A percentile compares a stretch with the other conserved stretches of the same genome.
These are phyloP conservation scores for Camellia sinensis DNA, from an alignment of 148 eudicot species.

Conservation along the genomic window DNA sequence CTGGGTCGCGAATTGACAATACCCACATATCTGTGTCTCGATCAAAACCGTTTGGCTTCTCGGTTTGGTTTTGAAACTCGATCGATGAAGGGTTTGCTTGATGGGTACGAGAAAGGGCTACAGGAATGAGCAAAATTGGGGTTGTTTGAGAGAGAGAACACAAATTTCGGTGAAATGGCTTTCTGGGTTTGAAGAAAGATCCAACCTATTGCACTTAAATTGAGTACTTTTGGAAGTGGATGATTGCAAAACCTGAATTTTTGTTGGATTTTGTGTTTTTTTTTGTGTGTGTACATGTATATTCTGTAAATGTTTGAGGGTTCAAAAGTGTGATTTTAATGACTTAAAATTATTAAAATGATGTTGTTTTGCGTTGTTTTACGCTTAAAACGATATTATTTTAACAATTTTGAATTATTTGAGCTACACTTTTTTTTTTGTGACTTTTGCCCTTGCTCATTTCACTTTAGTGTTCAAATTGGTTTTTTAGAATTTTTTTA, in stretches of 20 bases:
- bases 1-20: neutral
- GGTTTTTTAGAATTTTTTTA: too few relatives aligned
- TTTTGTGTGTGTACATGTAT: too few relatives aligned
- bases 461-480: too few relatives aligned
- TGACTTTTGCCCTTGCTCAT: too few relatives aligned
- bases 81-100: neutral
- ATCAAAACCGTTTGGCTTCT: neutral
- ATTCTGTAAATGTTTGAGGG: too few relatives aligned
- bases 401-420: too few relatives aligned
- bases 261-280: neutral
- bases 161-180: neutral
- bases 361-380: too few relatives aligned
- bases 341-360: too few relatives aligned
- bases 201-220: conserved; percentile 1
- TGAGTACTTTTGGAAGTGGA: neutral
- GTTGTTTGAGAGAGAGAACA: neutral
- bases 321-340: too few relatives aligned
- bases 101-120: neutral
- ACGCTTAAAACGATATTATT: too few relatives aligned
- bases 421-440: too few relatives aligned
- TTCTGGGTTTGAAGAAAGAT: neutral
- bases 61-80: neutral
- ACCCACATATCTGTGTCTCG: neutral
- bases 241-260: neutral
- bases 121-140: neutral